Evolutionary conservation across 2,329 filamentous ascomycete genomes (phyloP).

Genomic region (Bertia moriformis): DNA sequence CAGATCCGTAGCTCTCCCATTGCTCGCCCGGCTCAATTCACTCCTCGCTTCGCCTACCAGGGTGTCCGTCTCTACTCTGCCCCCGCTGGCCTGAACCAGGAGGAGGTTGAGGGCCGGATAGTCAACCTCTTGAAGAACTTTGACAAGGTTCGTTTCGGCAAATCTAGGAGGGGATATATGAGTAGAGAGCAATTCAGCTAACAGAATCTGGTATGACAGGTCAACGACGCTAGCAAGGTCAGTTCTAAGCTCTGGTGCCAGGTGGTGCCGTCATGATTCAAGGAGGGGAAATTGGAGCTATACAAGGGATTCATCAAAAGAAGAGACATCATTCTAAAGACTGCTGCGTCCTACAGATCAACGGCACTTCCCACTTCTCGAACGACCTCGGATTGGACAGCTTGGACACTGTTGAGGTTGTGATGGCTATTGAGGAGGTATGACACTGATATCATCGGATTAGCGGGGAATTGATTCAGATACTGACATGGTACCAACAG

Average conservation of each 20-base stretch:
- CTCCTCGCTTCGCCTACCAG: constrained; percentile 49
- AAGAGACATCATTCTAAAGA: background rate
- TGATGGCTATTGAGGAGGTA: constrained; percentile 65
- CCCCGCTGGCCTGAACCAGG: constrained; percentile 60
- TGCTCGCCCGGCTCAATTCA: constrained; percentile 42
- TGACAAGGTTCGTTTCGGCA: constrained; percentile 61
- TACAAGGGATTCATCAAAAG: background rate
- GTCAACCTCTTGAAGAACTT: constrained; percentile 87
- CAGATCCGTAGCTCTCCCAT: constrained; percentile 42
- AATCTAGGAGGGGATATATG: no score
- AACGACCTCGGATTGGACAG: constrained; percentile 59
- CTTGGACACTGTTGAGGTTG: constrained; percentile 59
- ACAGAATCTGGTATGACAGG: no score
- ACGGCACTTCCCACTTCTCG: constrained; percentile 46
- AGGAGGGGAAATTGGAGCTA: no score
- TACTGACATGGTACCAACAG: constrained; percentile 14
- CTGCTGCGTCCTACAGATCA: constrained; percentile 28
- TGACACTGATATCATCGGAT: constrained; percentile 5
- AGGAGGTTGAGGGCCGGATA: constrained; percentile 83
- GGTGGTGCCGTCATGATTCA: background rate
- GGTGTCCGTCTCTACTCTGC: constrained; percentile 77
- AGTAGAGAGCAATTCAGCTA: no score
- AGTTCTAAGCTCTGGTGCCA: background rate
- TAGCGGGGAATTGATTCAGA: background rate
- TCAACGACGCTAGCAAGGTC: constrained; percentile 7